Evolutionary conservation across 768 basidiomycete species (phyloP).

Genomic region (Inosperma sp.): DNA sequence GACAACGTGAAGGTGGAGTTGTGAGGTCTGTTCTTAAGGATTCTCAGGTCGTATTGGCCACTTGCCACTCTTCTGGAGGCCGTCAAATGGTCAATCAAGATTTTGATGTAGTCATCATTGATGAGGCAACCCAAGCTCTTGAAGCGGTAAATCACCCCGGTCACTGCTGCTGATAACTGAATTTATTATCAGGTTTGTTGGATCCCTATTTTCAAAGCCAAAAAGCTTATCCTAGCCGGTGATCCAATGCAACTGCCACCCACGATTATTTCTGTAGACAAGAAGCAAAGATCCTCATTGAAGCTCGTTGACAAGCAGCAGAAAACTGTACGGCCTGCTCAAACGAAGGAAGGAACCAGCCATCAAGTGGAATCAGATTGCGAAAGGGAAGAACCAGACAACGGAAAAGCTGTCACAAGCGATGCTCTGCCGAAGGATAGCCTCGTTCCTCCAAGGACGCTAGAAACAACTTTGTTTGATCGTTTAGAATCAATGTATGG

Average conservation of each 20-base stretch:
- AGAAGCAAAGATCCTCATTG: conserved; percentile 25
- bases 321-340: too few relatives aligned
- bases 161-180: neutral
- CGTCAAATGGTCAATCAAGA: conserved; percentile 67
- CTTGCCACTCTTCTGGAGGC: conserved; percentile 91
- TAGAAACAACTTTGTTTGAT: conserved; percentile 91
- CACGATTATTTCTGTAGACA: conserved; percentile 71
- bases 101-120: conserved; percentile 94
- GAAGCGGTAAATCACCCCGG: conserved; percentile 59
- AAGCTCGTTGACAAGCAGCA: neutral
- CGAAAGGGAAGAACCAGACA: neutral
- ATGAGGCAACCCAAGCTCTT: conserved; percentile 95
- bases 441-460: conserved; percentile 53
- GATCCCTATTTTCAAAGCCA: conserved; percentile 91
- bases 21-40: conserved; percentile 74
- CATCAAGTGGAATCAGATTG: too few relatives aligned
- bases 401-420: neutral
- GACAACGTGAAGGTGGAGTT: conserved; percentile 82
- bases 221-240: conserved; percentile 86
- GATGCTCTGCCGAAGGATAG: neutral
- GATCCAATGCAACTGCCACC: conserved; percentile 97
- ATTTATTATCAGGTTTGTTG: conserved; percentile 65
- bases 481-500: conserved; percentile 90
- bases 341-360: conserved; percentile 4
- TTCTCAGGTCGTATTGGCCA: conserved; percentile 85